Evolutionary conservation across 176 grass and related monocot genomes (phyloP).

Genomic region (Oryza officinalis): DNA sequence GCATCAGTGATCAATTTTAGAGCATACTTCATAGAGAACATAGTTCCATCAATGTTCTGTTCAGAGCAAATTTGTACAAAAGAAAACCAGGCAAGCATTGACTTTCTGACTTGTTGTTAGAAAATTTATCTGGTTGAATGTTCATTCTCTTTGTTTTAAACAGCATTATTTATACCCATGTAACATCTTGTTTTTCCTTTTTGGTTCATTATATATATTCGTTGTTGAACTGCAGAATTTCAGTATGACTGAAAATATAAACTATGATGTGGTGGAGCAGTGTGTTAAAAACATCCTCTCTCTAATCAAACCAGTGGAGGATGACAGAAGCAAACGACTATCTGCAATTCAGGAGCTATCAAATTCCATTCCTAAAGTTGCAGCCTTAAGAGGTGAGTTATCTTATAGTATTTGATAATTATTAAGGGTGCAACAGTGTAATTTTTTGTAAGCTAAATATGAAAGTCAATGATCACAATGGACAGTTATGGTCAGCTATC

Average conservation of each 20-base stretch:
- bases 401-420: neutral
- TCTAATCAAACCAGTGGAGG: slow-evolving; percentile 61
- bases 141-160: neutral
- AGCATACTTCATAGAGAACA: neutral
- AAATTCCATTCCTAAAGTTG: slow-evolving; percentile 46
- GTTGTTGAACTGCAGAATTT: slow-evolving; percentile 35
- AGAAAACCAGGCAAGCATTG: neutral
- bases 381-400: slow-evolving; percentile 48
- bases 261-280: slow-evolving; percentile 36
- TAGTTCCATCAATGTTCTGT: neutral
- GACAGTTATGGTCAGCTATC: neutral
- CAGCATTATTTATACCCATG: neutral
- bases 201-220: slow-evolving; percentile 6
- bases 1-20: neutral
- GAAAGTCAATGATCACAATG: neutral
- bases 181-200: neutral
- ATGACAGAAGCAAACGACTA: slow-evolving; percentile 49
- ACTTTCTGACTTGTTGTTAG: neutral
- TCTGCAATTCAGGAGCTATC: slow-evolving; percentile 60
- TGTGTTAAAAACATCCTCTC: slow-evolving; percentile 68
- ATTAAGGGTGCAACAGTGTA: slow-evolving; percentile 1
- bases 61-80: neutral
- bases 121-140: neutral
- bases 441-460: slow-evolving; percentile 14
- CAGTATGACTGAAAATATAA: slow-evolving; percentile 31